Conservation (phyloP, 164 flowering plant genomes). For the Sedum album region DNA sequence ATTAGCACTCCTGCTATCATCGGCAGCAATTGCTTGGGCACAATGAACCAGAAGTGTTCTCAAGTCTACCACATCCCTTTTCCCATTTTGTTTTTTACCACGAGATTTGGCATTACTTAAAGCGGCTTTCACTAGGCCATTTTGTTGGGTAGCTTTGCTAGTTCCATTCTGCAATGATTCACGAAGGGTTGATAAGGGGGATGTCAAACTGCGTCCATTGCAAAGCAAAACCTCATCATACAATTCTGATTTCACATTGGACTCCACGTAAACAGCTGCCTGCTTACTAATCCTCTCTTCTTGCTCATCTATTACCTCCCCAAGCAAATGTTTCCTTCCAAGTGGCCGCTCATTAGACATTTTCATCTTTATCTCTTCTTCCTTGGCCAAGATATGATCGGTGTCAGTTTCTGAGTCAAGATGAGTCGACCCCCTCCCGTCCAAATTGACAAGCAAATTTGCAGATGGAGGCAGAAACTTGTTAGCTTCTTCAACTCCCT, state of each 20-base stretch:
- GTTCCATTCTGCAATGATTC: slow-evolving; percentile 31
- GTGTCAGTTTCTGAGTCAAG: slow-evolving; percentile 11
- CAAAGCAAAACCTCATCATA: slow-evolving; percentile 59
- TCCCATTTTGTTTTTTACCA: slow-evolving; percentile 37
- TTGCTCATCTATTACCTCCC: slow-evolving; percentile 28
- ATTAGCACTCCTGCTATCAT: slow-evolving; percentile 51
- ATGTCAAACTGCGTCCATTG: slow-evolving; percentile 12
- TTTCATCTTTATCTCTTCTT: slow-evolving; percentile 21
- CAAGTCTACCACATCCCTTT: slow-evolving; percentile 70
- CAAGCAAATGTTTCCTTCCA: slow-evolving; percentile 42
- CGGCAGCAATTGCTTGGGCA: slow-evolving; percentile 81
- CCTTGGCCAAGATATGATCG: slow-evolving; percentile 14
- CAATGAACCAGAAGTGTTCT: slow-evolving; percentile 63
- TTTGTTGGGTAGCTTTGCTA: slow-evolving; percentile 24
- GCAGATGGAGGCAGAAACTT: slow-evolving; percentile 45
- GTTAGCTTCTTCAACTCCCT: slow-evolving; percentile 68
- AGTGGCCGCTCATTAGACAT: slow-evolving; percentile 19
- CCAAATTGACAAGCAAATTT: slow-evolving; percentile 20
- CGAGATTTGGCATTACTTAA: slow-evolving; percentile 34
- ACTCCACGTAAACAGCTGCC: slow-evolving; percentile 40
- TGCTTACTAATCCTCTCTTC: slow-evolving; percentile 62
- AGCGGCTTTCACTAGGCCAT: slow-evolving; percentile 33
- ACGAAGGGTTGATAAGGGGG: slow-evolving; percentile 17
- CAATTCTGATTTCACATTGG: slow-evolving; percentile 26
- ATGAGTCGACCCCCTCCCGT: slow-evolving; percentile 10